Evolutionary conservation across 176 grass and related monocot species (phyloP), one percentile per base, ranked within the genome.

Genomic region (Phoenix dactylifera): DNA sequence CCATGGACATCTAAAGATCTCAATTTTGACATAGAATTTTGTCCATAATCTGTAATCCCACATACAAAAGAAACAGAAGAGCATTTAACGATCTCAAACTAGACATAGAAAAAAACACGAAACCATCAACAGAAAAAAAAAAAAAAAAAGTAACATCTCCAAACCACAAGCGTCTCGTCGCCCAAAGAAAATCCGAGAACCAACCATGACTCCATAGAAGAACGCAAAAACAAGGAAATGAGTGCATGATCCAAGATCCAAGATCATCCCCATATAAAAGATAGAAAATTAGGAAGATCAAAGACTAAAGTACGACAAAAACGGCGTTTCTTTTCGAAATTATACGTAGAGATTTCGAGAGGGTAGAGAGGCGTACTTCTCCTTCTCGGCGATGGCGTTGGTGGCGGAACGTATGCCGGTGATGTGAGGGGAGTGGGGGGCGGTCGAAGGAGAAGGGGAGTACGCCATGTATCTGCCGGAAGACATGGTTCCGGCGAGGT

Each of bases 381-480:
- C 77, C 39, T 67, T 69, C 50, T 79, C 77, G 28, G 56, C 16
- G 24, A 79, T 15, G 70, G 65, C 65, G 26, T n/a, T 39, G 18
- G 24, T 16, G 26, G 65, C 52, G 18, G 70, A 55, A 50, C 70
- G 70, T 49, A 73, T 73, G 70, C 59, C 51, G 29, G 63, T 18
- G 56, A 73, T 58, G 50, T 73, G 69, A 25, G 77, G 77, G 16
- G 77, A 79, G 50, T 68, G 77, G 10, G 77, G 77, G 57, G 62
- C 69, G 4, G 76, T 72, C 26, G 77, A 79, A 28, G 69, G 69
- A 15, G 77, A 73, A 7, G 63, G 77, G 7, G 77, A 73, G 63
- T 73, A 79, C 50, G 69, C 69, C 76, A 79, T 79, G 69, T 79
- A 79, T 58, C 69, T 60, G 22, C 76, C 76, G 62, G 69, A 79